Base-by-base conservation (phyloP, 768 basidiomycete genomes). In the Tylopilus cervinicoccineus region DNA sequence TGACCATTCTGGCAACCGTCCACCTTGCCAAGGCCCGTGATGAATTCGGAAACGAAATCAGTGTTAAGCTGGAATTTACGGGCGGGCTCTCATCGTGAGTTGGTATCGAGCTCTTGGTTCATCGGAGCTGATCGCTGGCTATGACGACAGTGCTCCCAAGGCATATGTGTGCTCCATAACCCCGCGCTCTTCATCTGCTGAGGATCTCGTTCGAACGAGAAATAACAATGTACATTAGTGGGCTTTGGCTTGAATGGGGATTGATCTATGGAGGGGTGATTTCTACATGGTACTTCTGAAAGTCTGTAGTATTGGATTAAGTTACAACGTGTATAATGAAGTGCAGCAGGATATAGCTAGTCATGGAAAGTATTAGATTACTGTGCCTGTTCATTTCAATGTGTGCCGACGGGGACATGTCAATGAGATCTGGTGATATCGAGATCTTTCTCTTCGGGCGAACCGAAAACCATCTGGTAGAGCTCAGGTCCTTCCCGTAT, bases 401-500 rank as follows among this genome's bases (percentile, higher is more conserved):
- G 23, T 26, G 43, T n/a, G 4, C 17, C 5, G n/a, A 17, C 27
- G 34, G 11, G 11, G 24, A 20, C 16, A 24, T 24, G 13, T 42
- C n/a, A 58, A 31, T 59, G 48, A 28, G 43, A 44, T 43, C 32
- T 13, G 28, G 34, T 6, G 9, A 10, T 20, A 20, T 51, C 17
- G 3, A 17, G 2, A 33, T 56, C 50, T 16, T 57, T 51, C 37
- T 52, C 54, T 24, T 52, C 49, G 16, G 60, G 43, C 5, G 26
- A 44, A 26, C 62, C 64, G 26, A 66, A 54, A 32, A 45, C 29
- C 74, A 81, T 80, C 26, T 78, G 75, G 78, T 83, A 86, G 26
- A 88, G 72, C 61, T 89, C 87, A 0, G 87, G 87, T 7, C 84
- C 86, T 48, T 89, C 87, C 27, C 86, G 79, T 55, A 88, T 84